Evolutionary conservation across 495 filamentous ascomycete genomes (phyloP), one percentile per base, ranked within the genome.

Genomic region (Aspergillus haitiensis): DNA sequence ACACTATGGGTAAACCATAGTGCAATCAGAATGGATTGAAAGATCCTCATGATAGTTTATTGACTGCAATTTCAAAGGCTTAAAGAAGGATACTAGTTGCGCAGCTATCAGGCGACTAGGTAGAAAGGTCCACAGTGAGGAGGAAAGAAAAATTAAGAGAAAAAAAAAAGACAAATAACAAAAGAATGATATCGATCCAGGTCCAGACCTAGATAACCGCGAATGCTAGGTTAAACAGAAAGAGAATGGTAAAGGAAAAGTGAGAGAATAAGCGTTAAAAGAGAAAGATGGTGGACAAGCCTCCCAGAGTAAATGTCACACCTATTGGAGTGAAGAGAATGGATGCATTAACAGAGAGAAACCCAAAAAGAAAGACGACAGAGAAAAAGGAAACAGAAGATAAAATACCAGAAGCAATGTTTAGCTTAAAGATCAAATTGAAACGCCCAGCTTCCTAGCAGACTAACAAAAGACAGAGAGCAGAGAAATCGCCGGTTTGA

Each of bases 1-100:
- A 64, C 74, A 13, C 79, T 72, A 62, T 78, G 77, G 64, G 67
- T 65, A 66, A 75, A 57, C 21, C 58, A 70, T 59, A 75, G 56
- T 8, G 67, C 61, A 8, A 72, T 42, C 16, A 67, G n/a, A 55
- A 75, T 48, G 11, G 68, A 75, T 47, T 67, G 53, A 13, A 70
- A n/a, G 27, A 71, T 55, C 60, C 64, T 64, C 74, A 76, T 76
- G 47, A 39, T 66, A 27, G 67, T 55, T 51, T 40, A 56, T 60
- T 52, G 40, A 34, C 34, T 49, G 49, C 16, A 27, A 31, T 46
- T 37, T 56, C 31, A 6, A 44, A 13, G 34, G 33, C 2, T 16
- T 33, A 59, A 63, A 55, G 44, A 59, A 46, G 11, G 32, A 53
- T 42, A 34, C 34, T 48, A 42, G 21, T 27, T 15, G 40, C 63